Evolutionary conservation across 306 rosid genomes (phyloP).

Genomic region (Hippophae tibetana): DNA sequence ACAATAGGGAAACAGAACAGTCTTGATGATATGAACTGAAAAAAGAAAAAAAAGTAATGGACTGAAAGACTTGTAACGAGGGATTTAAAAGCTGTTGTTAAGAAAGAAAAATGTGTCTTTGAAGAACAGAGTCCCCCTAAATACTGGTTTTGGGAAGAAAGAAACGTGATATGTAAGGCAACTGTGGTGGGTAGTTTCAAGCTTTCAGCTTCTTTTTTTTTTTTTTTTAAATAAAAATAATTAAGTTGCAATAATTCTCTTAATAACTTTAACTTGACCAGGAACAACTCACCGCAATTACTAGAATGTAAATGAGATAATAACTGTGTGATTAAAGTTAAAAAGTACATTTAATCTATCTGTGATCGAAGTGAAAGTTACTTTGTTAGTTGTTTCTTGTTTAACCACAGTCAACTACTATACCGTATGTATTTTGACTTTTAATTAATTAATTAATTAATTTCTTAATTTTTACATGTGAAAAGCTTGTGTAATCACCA

Average conservation of each 20-base stretch:
- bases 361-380: too few species aligned
- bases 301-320: too few species aligned
- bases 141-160: slow-evolving; percentile 38
- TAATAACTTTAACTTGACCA: slow-evolving; percentile 18
- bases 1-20: too few species aligned
- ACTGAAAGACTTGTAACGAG: slow-evolving; percentile 14
- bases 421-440: too few species aligned
- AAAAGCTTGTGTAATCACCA: too few species aligned
- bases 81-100: slow-evolving; percentile 13
- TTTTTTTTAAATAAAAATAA: neutral
- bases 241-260: slow-evolving; percentile 15
- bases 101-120: slow-evolving; percentile 14
- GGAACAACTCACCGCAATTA: too few species aligned
- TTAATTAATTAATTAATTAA: too few species aligned
- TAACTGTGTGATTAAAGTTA: too few species aligned
- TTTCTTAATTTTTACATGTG: too few species aligned
- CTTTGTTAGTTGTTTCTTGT: too few species aligned
- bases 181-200: slow-evolving; percentile 29
- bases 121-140: slow-evolving; percentile 42
- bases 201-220: slow-evolving; percentile 29
- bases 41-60: slow-evolving; percentile 24
- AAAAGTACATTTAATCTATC: too few species aligned
- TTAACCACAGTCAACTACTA: too few species aligned
- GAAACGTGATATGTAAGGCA: slow-evolving; percentile 84
- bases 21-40: slow-evolving; percentile 9